Base-by-base conservation (phyloP, 805 yeast species). In the Saccharomycopsis sp. region DNA sequence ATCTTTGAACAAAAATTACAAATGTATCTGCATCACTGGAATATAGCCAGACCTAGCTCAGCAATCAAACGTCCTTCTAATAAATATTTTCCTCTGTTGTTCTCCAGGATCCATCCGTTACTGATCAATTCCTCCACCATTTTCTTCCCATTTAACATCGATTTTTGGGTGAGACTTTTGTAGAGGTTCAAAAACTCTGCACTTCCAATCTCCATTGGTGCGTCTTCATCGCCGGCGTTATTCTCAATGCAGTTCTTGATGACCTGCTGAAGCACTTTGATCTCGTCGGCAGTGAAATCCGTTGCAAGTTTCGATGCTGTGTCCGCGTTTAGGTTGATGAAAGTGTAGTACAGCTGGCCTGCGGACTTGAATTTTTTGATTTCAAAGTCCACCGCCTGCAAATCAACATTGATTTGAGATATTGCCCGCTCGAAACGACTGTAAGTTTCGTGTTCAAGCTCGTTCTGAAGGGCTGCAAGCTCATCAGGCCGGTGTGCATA, bases 351-450 rank as follows among this genome's bases (percentile, higher is more conserved):
- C 21, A 48, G 44, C 21, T 24, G 37, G 16, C 47, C 44, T 8
- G 51, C 24, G 24, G 58, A 57, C 23, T 59, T 61, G 23, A 51
- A 57, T 21, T 54, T 53, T 23, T 57, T 58, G 9, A 61, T 52
- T 34, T 61, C 62, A 29, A 47, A 59, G 16, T 53, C 37, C 53
- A 61, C 15, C 2, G 60, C 59, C 24, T 50, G 54, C 18, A 61
- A 12, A 14, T 23, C n/a, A 34, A 61, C 23, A 37, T 61, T 61
- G 16, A 59, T 55, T 2, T 54, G 12, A 23, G 21, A 24, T 2
- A 61, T 46, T 23, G 37, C 9, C 5, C 50, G 24, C 37, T 60
- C 62, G 2, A 60, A 29, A 3, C 18, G 15, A 3, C 51, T 55
- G 8, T 18, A n/a, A 16, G 51, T 9, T 14, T 58, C 61, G 37